phyloP scores from a whole-genome alignment of 2,329 filamentous ascomycete species.

The Penicillium sp. region DNA sequence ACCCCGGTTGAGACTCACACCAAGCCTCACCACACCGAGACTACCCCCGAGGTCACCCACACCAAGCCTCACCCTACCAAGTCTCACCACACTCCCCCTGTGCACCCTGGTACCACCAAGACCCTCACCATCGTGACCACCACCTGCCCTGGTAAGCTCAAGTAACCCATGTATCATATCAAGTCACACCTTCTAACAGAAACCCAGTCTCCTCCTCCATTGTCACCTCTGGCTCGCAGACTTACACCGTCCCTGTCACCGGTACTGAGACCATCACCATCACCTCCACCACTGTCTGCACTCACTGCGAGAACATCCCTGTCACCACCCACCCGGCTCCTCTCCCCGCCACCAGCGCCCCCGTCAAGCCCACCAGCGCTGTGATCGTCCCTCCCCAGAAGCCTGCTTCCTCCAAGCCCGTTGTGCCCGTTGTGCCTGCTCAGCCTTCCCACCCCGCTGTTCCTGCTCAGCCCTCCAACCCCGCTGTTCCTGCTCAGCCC shows the following conservation, averaged over 20 bases:
- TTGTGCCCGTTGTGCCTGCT: neutral
- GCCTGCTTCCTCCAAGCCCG: slow-evolving; percentile 16
- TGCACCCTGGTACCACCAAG: slow-evolving; percentile 27
- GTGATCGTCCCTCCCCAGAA: slow-evolving; percentile 9
- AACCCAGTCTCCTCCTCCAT: slow-evolving; percentile 28
- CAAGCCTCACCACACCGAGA: slow-evolving; percentile 12
- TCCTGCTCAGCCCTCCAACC: slow-evolving; percentile 1
- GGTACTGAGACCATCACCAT: slow-evolving; percentile 33
- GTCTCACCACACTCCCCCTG: slow-evolving; percentile 17
- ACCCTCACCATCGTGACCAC: slow-evolving; percentile 38
- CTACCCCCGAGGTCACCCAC: slow-evolving; percentile 3
- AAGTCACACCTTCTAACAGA: slow-evolving; percentile 4
- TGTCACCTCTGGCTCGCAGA: slow-evolving; percentile 32
- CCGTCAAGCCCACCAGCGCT: slow-evolving; percentile 15
- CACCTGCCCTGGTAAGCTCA: slow-evolving; percentile 33
- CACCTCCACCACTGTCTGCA: slow-evolving; percentile 29
- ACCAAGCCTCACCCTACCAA: slow-evolving; percentile 15
- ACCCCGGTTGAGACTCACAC: slow-evolving; percentile 29
- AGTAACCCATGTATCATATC: neutral
- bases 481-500: slow-evolving; percentile 1
- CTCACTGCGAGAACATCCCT: slow-evolving; percentile 20
- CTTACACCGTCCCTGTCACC: slow-evolving; percentile 32
- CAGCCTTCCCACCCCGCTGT: neutral
- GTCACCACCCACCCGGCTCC: slow-evolving; percentile 15
- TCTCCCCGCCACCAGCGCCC: slow-evolving; percentile 10